Evolutionary conservation across 768 basidiomycete species (phyloP), one percentile per base, ranked within the genome.

Genomic region (Lentinula sp.): DNA sequence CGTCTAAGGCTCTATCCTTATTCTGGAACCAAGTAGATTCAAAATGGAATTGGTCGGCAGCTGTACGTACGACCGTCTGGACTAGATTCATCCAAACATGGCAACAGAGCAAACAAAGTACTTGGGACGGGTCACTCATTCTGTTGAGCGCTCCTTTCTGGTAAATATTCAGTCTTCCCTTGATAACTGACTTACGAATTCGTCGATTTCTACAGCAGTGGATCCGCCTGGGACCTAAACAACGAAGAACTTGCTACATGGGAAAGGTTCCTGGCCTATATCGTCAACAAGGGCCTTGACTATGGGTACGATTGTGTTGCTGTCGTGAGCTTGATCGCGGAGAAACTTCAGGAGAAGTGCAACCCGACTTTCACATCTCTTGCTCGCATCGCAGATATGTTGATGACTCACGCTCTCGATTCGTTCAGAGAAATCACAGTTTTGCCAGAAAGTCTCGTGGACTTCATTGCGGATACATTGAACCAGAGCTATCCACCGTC

Each of bases 401-500:
- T 91, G 4, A 68, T 91, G 39, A 78, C 80, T 0, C 76, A 84
- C 49, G 68, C 86, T 50, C 80, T 83, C 18, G 74, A 81, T 61
- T 65, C 73, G 34, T 59, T 59, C 31, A 39, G 18, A 4, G 82
- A 84, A 3, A 72, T 78, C 40, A 78, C 80, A 28, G 78, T 82
- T 18, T 69, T 87, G 1, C 88, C 90, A 2, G 70, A 73, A 13
- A 68, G 72, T 23, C 67, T 91, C 15, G 70, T 90, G 32, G 80
- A 84, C 49, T 81, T 89, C 58, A 76, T 85, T 57, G 84, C 85
- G 62, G 80, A 83, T 46, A 83, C 83, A 0, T 74, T 92, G 61
- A 71, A 75, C 21, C 76, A 80, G 8, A 80, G 81, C 8, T 93
- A 93, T 71, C 90, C 90, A 0, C 87, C 89, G 0, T 79, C 80